Percentiles rank a stretch among this genome's conserved stretches.
These are phyloP conservation scores for Phanerodontia chrysosporium DNA, from an alignment of 768 basidiomycete genomes.

Conservation along the genomic window DNA sequence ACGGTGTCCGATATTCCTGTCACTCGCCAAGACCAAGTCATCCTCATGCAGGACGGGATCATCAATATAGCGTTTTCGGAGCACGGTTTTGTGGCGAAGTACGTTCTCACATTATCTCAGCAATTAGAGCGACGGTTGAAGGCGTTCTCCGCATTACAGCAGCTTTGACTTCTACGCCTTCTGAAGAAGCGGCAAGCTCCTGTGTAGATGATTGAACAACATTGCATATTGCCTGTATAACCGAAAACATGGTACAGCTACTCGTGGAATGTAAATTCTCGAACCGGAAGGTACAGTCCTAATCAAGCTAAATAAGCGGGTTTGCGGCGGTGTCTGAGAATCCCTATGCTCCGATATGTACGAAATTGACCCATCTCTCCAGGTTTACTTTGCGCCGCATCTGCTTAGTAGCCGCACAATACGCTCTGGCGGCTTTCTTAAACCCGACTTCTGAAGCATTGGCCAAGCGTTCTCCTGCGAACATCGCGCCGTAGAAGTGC, in stretches of 20 bases:
- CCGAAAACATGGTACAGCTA: too few species aligned
- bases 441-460: not conserved
- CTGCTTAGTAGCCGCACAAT: not conserved
- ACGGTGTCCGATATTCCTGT: not conserved
- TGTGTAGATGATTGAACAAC: too few species aligned
- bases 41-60: not conserved
- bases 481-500: slow-evolving; percentile 25
- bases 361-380: slow-evolving; percentile 7
- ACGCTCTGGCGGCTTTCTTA: not conserved
- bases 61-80: not conserved
- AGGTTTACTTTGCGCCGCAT: not conserved
- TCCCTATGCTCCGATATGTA: slow-evolving; percentile 7
- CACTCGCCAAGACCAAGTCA: not conserved
- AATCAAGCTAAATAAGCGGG: too few species aligned
- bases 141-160: not conserved
- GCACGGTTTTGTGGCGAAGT: not conserved
- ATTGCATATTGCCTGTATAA: too few species aligned
- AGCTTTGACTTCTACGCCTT: not conserved
- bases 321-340: too few species aligned
- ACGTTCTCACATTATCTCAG: not conserved
- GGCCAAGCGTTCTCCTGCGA: not conserved
- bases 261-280: too few species aligned
- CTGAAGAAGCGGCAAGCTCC: not conserved
- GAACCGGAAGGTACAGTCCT: too few species aligned
- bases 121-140: not conserved